phyloP scores from a whole-genome alignment of 2,329 filamentous ascomycete genomes.

The Apiospora marii region DNA sequence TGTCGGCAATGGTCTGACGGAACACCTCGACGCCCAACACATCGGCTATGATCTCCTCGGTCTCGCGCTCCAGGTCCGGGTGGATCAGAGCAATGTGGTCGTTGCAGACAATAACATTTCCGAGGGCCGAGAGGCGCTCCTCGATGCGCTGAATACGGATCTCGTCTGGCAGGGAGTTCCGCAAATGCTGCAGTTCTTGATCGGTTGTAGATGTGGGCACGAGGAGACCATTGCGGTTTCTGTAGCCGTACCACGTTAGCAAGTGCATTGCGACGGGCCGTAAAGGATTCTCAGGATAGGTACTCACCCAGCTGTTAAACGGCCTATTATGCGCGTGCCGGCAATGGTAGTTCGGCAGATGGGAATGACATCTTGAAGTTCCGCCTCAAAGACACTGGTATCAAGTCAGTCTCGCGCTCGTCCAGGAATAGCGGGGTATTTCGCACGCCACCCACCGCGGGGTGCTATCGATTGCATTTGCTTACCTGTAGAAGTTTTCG shows the following conservation, averaged over 20 bases:
- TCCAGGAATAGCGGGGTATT: slow-evolving; percentile 8
- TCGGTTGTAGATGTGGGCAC: slow-evolving; percentile 96
- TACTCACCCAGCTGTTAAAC: slow-evolving; percentile 86
- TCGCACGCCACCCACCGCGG: not conserved
- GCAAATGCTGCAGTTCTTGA: slow-evolving; percentile 96
- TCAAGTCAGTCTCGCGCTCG: slow-evolving; percentile 22
- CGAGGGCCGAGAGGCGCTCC: slow-evolving; percentile 92
- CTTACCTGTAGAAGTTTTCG: slow-evolving; percentile 95
- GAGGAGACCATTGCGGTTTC: slow-evolving; percentile 95
- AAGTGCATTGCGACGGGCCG: not conserved
- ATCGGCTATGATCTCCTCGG: slow-evolving; percentile 97
- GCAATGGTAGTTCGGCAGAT: slow-evolving; percentile 97
- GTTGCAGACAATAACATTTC: slow-evolving; percentile 96
- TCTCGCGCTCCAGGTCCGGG: slow-evolving; percentile 95
- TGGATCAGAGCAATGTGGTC: slow-evolving; percentile 97
- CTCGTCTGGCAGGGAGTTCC: slow-evolving; percentile 89
- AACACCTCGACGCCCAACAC: slow-evolving; percentile 90
- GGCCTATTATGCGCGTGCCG: slow-evolving; percentile 93
- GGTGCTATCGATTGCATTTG: slow-evolving; percentile 23
- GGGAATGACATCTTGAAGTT: slow-evolving; percentile 96
- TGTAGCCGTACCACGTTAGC: slow-evolving; percentile 41
- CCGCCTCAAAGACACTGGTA: slow-evolving; percentile 90
- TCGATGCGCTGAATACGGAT: slow-evolving; percentile 98
- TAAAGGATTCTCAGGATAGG: not conserved
- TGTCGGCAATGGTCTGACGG: slow-evolving; percentile 94